These are phyloP conservation scores for Brettanomyces anomalus DNA, from an alignment of 805 yeast genomes.

Conservation along the genomic window DNA sequence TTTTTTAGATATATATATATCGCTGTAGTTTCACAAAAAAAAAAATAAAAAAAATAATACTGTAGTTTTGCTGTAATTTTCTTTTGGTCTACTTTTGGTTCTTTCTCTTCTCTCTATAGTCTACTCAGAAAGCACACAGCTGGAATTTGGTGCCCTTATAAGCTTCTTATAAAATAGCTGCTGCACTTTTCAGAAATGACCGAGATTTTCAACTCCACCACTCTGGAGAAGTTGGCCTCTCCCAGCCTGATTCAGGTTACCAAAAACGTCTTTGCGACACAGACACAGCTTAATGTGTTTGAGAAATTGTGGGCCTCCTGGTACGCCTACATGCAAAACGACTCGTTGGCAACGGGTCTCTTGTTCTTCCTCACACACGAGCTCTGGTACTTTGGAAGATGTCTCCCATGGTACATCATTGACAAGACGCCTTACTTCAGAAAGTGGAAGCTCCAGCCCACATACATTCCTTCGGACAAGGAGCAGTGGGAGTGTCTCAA, in stretches of 20 bases:
- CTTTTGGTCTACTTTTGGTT: too few relatives aligned
- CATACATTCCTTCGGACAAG: slow-evolving; percentile 40
- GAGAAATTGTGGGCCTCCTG: slow-evolving; percentile 50
- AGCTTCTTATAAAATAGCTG: too few relatives aligned
- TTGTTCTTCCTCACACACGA: slow-evolving; percentile 48
- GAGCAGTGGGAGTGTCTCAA: slow-evolving; percentile 59
- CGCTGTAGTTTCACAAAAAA: too few relatives aligned
- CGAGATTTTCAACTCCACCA: slow-evolving; percentile 25
- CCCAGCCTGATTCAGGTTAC: slow-evolving; percentile 27
- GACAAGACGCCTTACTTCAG: slow-evolving; percentile 44
- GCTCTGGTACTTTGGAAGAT: slow-evolving; percentile 48
- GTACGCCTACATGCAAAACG: slow-evolving; percentile 46
- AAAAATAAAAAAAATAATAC: too few relatives aligned
- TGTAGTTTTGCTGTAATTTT: too few relatives aligned
- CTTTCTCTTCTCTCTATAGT: too few relatives aligned
- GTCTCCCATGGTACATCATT: slow-evolving; percentile 49
- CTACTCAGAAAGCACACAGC: too few relatives aligned
- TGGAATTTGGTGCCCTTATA: too few relatives aligned
- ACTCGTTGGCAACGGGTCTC: slow-evolving; percentile 48
- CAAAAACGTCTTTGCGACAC: slow-evolving; percentile 27
- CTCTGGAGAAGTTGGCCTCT: slow-evolving; percentile 14
- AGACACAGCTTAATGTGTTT: slow-evolving; percentile 32
- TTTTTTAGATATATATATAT: too few relatives aligned
- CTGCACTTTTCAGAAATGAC: slow-evolving; percentile 15
- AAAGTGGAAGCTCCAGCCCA: slow-evolving; percentile 45